Percentiles rank a stretch among this genome's conserved stretches.
These are phyloP conservation scores for Ilyonectria destructans DNA, from an alignment of 2,329 filamentous ascomycete species.

Conservation along the genomic window DNA sequence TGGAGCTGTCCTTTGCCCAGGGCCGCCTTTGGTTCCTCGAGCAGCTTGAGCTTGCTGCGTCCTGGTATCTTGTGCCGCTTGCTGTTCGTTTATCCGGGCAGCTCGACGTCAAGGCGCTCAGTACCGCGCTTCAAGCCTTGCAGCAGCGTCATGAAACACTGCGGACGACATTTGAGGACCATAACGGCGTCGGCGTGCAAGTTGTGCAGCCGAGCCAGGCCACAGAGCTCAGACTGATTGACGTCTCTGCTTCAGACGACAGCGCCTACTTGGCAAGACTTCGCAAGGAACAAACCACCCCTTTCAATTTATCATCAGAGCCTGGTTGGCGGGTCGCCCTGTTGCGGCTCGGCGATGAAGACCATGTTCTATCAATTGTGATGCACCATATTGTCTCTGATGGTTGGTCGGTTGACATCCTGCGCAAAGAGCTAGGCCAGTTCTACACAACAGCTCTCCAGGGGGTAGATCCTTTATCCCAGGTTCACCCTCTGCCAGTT, in stretches of 20 bases:
- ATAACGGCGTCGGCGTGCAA: slow-evolving; percentile 22
- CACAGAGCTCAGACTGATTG: background rate
- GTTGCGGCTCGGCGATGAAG: slow-evolving; percentile 7
- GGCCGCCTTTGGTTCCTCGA: slow-evolving; percentile 46
- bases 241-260: too few species aligned
- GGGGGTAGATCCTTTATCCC: too few species aligned
- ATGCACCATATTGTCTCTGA: slow-evolving; percentile 44
- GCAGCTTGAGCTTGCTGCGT: slow-evolving; percentile 34
- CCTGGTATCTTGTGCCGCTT: slow-evolving; percentile 34
- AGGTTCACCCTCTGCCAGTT: too few species aligned
- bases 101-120: slow-evolving; percentile 27
- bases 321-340: slow-evolving; percentile 31
- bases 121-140: slow-evolving; percentile 23
- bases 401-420: slow-evolving; percentile 38
- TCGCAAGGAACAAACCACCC: background rate
- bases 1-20: slow-evolving; percentile 10
- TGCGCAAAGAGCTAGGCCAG: background rate
- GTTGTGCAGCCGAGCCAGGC: slow-evolving; percentile 3
- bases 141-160: slow-evolving; percentile 41
- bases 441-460: too few species aligned
- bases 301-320: slow-evolving; percentile 30
- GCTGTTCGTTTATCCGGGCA: slow-evolving; percentile 28
- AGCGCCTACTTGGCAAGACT: too few species aligned
- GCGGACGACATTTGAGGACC: slow-evolving; percentile 32
- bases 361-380: slow-evolving; percentile 31